These are phyloP conservation scores for Claviceps cyperi DNA, from an alignment of 2,329 filamentous ascomycete species.

Conservation along the genomic window DNA sequence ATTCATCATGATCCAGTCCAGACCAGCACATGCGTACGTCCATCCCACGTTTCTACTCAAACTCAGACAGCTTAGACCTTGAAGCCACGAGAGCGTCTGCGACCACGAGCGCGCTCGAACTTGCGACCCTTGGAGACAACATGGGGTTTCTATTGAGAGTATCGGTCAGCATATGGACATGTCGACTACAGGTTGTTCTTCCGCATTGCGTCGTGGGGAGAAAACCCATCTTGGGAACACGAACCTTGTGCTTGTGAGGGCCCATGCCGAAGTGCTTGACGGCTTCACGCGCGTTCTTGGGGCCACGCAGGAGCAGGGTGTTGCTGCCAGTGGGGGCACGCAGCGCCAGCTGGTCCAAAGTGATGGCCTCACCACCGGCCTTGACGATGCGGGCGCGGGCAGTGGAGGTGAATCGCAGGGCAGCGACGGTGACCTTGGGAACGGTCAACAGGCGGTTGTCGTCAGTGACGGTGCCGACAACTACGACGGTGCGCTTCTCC, in stretches of 20 bases:
- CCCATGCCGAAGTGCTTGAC: conserved; percentile 99
- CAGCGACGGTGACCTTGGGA: conserved; percentile 87
- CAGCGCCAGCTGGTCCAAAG: conserved; percentile 92
- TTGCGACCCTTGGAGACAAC: conserved; percentile 98
- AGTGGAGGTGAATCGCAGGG: conserved; percentile 91
- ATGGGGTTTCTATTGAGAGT: conserved; percentile 63
- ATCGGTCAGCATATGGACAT: conserved; percentile 1
- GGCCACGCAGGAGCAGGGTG: conserved; percentile 91
- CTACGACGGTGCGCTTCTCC: conserved; percentile 76
- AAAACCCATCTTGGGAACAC: too few species aligned
- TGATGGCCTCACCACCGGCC: conserved; percentile 88
- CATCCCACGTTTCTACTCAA: conserved; percentile 10
- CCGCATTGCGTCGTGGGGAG: too few species aligned
- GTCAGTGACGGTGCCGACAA: conserved; percentile 92
- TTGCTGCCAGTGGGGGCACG: conserved; percentile 91
- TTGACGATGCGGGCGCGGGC: conserved; percentile 86
- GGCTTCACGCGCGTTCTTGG: conserved; percentile 96
- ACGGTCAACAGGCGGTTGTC: conserved; percentile 86
- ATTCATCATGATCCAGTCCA: conserved; percentile 1
- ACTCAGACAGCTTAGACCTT: conserved; percentile 68
- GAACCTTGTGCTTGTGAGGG: conserved; percentile 92
- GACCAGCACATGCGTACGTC: conserved; percentile 1
- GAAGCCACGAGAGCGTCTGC: conserved; percentile 97
- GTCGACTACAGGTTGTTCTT: too few species aligned
- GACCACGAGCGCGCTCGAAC: conserved; percentile 98